These are phyloP conservation scores for Gossypium raimondii DNA, from an alignment of 345 rosid species.

Conservation along the genomic window DNA sequence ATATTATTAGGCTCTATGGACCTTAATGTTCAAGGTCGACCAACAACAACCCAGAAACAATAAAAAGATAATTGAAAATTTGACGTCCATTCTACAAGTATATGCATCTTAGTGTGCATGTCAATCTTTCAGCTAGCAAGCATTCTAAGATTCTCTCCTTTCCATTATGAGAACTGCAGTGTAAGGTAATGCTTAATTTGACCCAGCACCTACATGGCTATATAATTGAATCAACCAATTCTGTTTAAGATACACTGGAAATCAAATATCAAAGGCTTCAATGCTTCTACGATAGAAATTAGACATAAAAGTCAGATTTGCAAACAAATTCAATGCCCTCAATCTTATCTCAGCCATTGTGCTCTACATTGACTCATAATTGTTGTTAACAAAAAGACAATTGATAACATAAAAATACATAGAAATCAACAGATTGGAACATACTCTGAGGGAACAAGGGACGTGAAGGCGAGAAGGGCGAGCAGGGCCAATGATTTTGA, in stretches of 20 bases:
- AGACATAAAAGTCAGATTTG: neutral
- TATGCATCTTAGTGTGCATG: neutral
- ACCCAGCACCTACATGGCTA: neutral
- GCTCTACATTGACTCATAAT: neutral
- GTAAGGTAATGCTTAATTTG: neutral
- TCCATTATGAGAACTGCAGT: neutral
- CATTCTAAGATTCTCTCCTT: neutral
- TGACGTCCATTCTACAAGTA: neutral
- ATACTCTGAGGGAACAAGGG: slow-evolving; percentile 51
- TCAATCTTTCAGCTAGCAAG: neutral
- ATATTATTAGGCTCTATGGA: neutral
- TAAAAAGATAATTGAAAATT: neutral
- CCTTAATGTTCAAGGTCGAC: neutral
- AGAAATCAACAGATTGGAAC: neutral
- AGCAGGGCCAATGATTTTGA: slow-evolving; percentile 75
- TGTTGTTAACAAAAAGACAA: neutral
- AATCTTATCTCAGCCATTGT: neutral
- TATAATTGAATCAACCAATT: neutral
- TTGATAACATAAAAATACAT: slow-evolving; percentile 4
- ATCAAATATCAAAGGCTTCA: neutral
- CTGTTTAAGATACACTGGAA: neutral
- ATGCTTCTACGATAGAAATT: neutral
- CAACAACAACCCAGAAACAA: neutral
- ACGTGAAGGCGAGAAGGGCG: slow-evolving; percentile 58
- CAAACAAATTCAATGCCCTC: neutral